These are phyloP conservation scores for Rhododendron kiyosumense DNA, from an alignment of 148 eudicot species.

Conservation along the genomic window DNA sequence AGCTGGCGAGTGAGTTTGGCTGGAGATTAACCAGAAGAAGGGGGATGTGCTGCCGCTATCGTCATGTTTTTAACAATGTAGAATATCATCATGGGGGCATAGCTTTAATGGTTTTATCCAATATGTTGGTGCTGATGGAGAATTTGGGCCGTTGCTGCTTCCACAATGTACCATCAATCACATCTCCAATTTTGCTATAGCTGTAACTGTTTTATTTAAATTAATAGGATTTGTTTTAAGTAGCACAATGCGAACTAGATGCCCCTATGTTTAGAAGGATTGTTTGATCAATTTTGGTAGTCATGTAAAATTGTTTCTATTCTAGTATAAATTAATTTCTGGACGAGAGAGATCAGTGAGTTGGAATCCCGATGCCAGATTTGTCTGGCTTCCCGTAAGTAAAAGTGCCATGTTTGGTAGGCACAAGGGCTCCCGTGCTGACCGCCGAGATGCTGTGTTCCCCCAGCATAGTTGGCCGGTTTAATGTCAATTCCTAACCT, in stretches of 20 bases:
- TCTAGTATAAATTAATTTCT: neutral
- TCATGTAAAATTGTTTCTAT: neutral
- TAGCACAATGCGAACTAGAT: neutral
- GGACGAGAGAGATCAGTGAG: neutral
- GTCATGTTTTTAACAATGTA: neutral
- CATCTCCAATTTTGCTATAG: neutral
- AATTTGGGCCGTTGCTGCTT: neutral
- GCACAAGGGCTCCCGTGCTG: neutral
- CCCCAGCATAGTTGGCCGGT: neutral
- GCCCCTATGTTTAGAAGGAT: neutral
- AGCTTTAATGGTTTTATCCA: neutral
- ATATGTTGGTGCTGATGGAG: neutral
- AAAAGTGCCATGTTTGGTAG: neutral
- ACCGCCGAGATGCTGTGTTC: neutral
- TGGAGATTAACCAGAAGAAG: neutral
- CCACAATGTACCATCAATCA: neutral
- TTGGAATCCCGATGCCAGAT: neutral
- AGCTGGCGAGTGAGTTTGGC: neutral
- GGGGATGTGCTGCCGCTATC: neutral
- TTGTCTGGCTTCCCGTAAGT: neutral
- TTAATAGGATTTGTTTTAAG: neutral
- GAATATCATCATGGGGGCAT: neutral
- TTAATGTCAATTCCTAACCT: neutral
- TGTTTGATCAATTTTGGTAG: neutral
- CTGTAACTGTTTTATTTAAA: neutral